Evolutionary conservation across 2,329 filamentous ascomycete species (phyloP), one percentile per base, ranked within the genome.

Genomic region (Lasiodiplodia hormozganensis): DNA sequence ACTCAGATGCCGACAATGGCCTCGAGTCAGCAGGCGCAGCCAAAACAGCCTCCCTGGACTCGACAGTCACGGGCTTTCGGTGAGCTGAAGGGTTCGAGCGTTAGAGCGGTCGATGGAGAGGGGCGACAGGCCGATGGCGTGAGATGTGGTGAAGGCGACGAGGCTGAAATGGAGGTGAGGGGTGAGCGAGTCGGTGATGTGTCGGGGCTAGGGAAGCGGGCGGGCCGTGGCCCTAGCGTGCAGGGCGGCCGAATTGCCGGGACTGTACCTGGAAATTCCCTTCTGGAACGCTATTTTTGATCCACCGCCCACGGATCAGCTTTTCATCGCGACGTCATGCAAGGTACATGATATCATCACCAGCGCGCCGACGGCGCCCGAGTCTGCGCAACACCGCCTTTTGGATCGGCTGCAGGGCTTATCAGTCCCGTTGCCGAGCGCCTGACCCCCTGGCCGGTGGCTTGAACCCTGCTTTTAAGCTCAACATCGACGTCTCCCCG

Each of bases 241-340:
- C 18, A 5, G 34, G 31, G 43, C 43, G 23, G 54, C 54, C 54
- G 54, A 57, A 23, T 34, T 38, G n/a, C 54, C 54, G 54, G 36
- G 52, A 21, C 31, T 34, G 54, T 23, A 57, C 31, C 34, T 57
- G 18, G 18, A n/a, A 23, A 4, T 25, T 12, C 8, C 14, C 16
- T 56, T 56, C 52, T 54, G 53, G 31, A 56, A 56, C 53, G 36
- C 54, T 57, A 57, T 36, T 40, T 38, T 38, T n/a, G 54, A 34
- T 57, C 54, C 54, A 57, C 54, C 53, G 28, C 53, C 51, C 51
- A 56, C 52, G 3, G 25, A 28, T 56, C 53, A 28, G 53, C 18
- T 34, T 12, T 12, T 10, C 34, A n/a, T 34, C 34, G 34, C 54
- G 10, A 57, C 54, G 54, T 57, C 54, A 57, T 57, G 31, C 54